phyloP scores from a whole-genome alignment of 2,329 filamentous ascomycete genomes.

The Drechslerella stenobrocha region DNA sequence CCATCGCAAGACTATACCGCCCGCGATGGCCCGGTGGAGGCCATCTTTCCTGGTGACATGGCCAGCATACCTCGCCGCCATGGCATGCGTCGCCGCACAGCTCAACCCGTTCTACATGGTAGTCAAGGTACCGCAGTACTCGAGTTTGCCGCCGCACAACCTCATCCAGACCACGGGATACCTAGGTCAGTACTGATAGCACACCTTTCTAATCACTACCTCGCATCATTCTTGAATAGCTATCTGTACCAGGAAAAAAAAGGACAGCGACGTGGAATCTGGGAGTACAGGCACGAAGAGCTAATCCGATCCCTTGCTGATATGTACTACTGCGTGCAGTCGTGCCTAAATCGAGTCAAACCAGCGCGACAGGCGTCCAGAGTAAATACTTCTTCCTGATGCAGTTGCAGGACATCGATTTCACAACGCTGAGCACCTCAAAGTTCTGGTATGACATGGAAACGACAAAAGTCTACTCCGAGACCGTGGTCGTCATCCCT shows the following conservation, averaged over 20 bases:
- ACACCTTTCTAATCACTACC: too few relatives aligned
- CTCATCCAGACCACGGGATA: not conserved
- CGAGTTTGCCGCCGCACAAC: not conserved
- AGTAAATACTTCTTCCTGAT: constrained; percentile 38
- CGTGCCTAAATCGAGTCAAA: constrained; percentile 8
- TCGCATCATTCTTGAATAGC: too few relatives aligned
- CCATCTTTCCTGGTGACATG: not conserved
- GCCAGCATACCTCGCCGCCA: not conserved
- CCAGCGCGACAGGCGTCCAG: not conserved
- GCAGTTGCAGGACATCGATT: not conserved
- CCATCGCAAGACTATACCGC: too few relatives aligned
- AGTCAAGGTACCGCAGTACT: not conserved
- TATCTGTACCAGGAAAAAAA: too few relatives aligned
- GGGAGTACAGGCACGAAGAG: too few relatives aligned
- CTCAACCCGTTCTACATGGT: not conserved
- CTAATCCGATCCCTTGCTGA: too few relatives aligned
- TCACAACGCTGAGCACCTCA: not conserved
- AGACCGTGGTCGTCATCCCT: constrained; percentile 1
- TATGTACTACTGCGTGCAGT: constrained; percentile 15
- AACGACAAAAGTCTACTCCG: constrained; percentile 12
- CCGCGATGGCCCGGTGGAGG: too few relatives aligned
- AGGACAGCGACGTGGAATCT: too few relatives aligned
- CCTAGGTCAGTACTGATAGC: not conserved
- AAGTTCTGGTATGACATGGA: constrained; percentile 33
- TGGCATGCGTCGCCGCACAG: not conserved